Evolutionary conservation across 257 asterid species (phyloP), one percentile per base, ranked within the genome.

Genomic region (Salvia rosmarinus): DNA sequence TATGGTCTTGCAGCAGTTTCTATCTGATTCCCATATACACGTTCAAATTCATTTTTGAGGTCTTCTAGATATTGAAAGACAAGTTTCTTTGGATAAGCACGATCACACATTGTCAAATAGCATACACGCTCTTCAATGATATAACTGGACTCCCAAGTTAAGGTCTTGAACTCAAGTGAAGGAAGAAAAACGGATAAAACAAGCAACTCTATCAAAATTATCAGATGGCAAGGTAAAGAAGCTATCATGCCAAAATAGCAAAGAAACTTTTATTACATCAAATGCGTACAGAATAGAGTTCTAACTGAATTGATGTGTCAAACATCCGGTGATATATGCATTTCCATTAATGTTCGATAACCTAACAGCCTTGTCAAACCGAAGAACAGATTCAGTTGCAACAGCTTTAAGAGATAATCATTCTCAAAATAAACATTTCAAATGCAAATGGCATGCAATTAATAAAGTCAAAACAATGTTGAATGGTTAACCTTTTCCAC

Each of bases 1-100:
- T 93, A 93, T 10, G 98, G 98, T 77, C 98, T 90, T 63, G 96
- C 98, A 75, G 97, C 98, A 67, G 98, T 93, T 85, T 93, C 98
- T 42, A 84, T 88, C 89, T 90, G 97, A 82, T 82, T 86, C 65
- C 89, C 95, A 75, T 89, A 89, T 44, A 83, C 83, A 58, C 83
- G 90, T 82, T 89, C 98, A 78, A 93, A 93, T 82, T 93, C 97
- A 78, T 80, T 93, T 88, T 85, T 90, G 21, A 93, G 90, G 84
- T 90, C 98, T 84, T 93, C 98, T 70, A 93, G 87, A 79, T 93
- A 93, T 75, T 93, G 98, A 74, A 85, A 93, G 46, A 96, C 80
- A 46, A 93, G 98, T 76, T 93, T 93, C 90, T 93, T 90, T 23
- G 98, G 98, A 80, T 93, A 93, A 70, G 96, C 73, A 70, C 97